These are phyloP conservation scores for Camellia lanceoleosa DNA, from an alignment of 148 eudicot species.

Conservation along the genomic window DNA sequence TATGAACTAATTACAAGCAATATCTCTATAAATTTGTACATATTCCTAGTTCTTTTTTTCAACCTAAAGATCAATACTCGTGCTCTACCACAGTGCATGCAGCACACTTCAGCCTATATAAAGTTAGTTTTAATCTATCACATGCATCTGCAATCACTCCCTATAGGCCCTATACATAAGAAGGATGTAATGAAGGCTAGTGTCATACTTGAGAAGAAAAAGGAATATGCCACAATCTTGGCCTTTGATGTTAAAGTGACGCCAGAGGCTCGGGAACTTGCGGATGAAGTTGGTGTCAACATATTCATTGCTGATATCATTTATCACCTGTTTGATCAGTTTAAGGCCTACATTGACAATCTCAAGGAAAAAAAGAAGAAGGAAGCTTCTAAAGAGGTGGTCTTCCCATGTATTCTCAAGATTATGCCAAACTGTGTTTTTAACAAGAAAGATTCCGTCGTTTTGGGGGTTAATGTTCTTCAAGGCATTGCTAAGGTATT, in stretches of 20 bases:
- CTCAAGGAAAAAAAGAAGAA: too few species aligned
- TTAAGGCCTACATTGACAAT: too few species aligned
- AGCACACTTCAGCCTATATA: too few species aligned
- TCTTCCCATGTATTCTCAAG: conserved; percentile 78
- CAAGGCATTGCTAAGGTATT: conserved; percentile 77
- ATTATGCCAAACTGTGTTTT: conserved; percentile 69
- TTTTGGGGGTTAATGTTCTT: conserved; percentile 78
- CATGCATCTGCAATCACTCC: conserved; percentile 62
- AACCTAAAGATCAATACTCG: too few species aligned
- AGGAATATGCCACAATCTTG: too few species aligned
- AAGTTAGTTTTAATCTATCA: too few species aligned
- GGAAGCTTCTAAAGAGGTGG: conserved; percentile 57
- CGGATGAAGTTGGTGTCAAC: conserved; percentile 79
- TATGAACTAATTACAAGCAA: too few species aligned
- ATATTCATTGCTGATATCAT: conserved; percentile 77
- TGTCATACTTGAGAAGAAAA: too few species aligned
- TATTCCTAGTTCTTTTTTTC: too few species aligned
- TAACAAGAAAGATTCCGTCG: conserved; percentile 83
- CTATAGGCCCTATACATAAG: conserved; percentile 85
- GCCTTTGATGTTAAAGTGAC: conserved; percentile 71
- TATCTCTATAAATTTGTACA: too few species aligned
- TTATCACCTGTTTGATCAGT: conserved; percentile 32
- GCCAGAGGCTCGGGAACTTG: conserved; percentile 75
- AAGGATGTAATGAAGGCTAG: conserved; percentile 16
- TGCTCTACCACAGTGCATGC: too few species aligned